Evolutionary conservation across 1,139 yeast species (phyloP), one percentile per base, ranked within the genome.

Genomic region (Yamadazyma pseudoaaseri): DNA sequence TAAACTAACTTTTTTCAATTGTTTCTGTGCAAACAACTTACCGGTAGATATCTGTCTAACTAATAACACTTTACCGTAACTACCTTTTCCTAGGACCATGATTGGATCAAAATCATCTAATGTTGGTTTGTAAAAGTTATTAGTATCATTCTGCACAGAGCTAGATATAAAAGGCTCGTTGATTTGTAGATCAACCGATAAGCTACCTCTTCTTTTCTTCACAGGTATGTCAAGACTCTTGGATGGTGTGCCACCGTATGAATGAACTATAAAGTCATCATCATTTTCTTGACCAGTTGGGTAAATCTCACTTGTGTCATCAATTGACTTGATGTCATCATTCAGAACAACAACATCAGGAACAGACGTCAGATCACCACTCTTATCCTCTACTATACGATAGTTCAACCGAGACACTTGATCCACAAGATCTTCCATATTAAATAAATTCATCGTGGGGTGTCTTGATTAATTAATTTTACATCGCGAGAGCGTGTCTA

Each of bases 51-150:
- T 59, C 51, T 86, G 90, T 36, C 80, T 73, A 1, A 89, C 97
- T 8, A 89, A 61, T 14, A 86, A 54, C 2, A 89, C 97, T 54
- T 86, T 87, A 5, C 97, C 97, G 49, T 86, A 89, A 1, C 96
- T 89, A 3, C 97, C 97, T 43, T 81, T 78, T 0, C 97, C 97
- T n/a, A 89, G 65, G 0, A 87, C 94, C 55, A 80, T 83, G 8
- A 89, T 60, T 2, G 86, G 85, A 43, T 76, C 81, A 49, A 89
- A 89, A 54, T 89, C 96, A 1, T 66, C 48, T 9, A 70, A 51
- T 13, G 55, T 56, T 3, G 75, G 73, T 39, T 49, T 54, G 39
- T 54, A 56, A 5, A 35, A 29, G n/a, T 32, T 20, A 26, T 22
- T 29, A 10, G 34, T 32, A 31, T 48, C 42, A 15, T 50, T 42